Evolutionary conservation across 441 rosid species (phyloP), one percentile per base, ranked within the genome.

Genomic region (Euphorbia corollata): DNA sequence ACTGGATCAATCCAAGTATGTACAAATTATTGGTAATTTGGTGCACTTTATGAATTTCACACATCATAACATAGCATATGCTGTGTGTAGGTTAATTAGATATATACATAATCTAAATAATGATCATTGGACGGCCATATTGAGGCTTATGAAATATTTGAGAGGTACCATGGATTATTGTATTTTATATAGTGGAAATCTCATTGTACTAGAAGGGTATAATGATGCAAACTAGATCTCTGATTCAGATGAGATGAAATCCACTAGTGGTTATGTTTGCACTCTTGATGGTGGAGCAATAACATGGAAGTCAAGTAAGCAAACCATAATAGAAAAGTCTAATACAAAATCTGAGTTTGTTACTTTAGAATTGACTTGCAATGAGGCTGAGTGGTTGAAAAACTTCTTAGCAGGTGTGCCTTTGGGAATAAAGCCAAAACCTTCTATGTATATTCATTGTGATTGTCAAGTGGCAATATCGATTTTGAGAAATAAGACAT

Each of bases 181-280:
- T 19, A 54, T 18, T 22, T 19, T 51, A 51, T 54, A 54, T 2
- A 6, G 3, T 54, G 58, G 24, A 53, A n/a, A 5, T 18, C 24
- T 2, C 24, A 8, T 8, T 19, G 27, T 54, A 19, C 0, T 22
- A 0, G 34, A 56, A 56, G 34, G 15, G 5, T 22, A 56, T 15
- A 56, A 4, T 22, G 60, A 22, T 22, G 15, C 60, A 22, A 22
- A 56, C 9, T 22, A 32, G 60, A 56, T 22, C 3, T 22, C 34
- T 2, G 36, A 56, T 23, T 56, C 16, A 20, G 5, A 56, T 56
- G 15, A 56, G 34, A 23, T 10, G 22, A 55, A 55, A 55, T 19
- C 59, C 2, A 55, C 59, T 55, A 55, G 27, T 55, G 59, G 59
- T 55, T 55, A 55, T 55, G 59, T 55, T 4, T 55, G 18, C 27